A percentile compares a stretch with the other conserved stretches of the same genome.
These are phyloP conservation scores for Dendrocalamus latiflorus DNA, from an alignment of 202 grass and related monocot genomes.

Conservation along the genomic window DNA sequence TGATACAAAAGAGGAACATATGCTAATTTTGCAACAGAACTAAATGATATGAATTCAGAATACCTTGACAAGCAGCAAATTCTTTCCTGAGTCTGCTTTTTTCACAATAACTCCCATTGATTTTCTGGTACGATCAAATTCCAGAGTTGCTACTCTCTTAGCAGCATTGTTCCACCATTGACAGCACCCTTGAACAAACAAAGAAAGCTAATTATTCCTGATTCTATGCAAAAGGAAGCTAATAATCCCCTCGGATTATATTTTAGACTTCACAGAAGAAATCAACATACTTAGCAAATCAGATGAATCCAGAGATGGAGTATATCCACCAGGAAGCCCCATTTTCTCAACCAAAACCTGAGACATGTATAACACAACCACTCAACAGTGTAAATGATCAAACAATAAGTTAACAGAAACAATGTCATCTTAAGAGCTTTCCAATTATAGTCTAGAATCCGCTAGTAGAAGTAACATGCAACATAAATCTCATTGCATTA, in stretches of 20 bases:
- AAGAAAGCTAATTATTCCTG: constrained; percentile 5
- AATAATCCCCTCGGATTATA: neutral
- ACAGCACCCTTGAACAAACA: constrained; percentile 63
- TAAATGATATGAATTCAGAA: neutral
- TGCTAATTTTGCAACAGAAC: constrained; percentile 4
- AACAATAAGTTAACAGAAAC: neutral
- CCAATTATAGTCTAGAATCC: neutral
- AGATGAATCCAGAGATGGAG: constrained; percentile 51
- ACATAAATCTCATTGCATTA: neutral
- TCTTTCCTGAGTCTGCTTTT: constrained; percentile 66
- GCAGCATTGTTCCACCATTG: constrained; percentile 67
- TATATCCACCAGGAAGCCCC: constrained; percentile 33
- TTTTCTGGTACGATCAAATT: constrained; percentile 91
- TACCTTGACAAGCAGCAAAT: constrained; percentile 92
- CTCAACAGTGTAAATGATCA: neutral
- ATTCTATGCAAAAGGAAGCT: neutral
- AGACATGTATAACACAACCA: too few relatives aligned
- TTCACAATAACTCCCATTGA: constrained; percentile 94
- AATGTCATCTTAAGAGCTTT: neutral
- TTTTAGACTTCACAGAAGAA: neutral
- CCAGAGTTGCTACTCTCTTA: constrained; percentile 74
- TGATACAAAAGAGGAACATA: neutral
- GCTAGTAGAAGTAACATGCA: neutral
- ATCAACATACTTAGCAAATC: constrained; percentile 67
- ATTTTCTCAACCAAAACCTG: too few relatives aligned